These are phyloP conservation scores for Verticillium albo-atrum DNA, from an alignment of 2,329 filamentous ascomycete species.

Conservation along the genomic window DNA sequence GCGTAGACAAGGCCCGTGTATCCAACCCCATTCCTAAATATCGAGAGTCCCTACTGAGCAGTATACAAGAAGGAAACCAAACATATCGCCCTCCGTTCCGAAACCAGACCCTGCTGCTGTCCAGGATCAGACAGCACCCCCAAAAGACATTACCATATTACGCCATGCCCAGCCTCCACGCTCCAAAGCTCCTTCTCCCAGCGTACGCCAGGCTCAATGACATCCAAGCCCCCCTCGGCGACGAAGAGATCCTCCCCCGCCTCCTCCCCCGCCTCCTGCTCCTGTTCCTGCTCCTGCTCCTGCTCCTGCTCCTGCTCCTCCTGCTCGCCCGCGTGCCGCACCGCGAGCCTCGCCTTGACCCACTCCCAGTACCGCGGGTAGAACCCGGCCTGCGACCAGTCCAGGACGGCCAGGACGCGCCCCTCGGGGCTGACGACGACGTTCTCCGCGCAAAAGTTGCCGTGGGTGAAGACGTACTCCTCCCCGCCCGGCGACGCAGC, in stretches of 20 bases:
- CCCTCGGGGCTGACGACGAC: neutral
- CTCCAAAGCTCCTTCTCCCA: neutral
- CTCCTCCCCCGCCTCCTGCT: no score
- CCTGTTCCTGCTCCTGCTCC: no score
- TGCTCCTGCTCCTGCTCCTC: no score
- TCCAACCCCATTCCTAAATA: no score
- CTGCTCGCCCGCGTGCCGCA: neutral
- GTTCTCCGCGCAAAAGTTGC: conserved; percentile 8
- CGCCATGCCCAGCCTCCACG: neutral
- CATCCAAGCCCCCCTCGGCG: conserved; percentile 1
- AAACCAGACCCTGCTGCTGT: neutral
- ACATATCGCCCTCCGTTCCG: neutral
- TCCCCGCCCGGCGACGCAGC: neutral
- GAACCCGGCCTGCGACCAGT: conserved; percentile 8
- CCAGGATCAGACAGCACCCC: no score
- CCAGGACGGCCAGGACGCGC: conserved; percentile 4
- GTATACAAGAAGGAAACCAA: neutral
- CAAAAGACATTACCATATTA: neutral
- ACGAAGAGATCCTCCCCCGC: conserved; percentile 4
- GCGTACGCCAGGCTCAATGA: neutral
- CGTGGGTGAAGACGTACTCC: conserved; percentile 6
- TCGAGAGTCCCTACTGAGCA: no score
- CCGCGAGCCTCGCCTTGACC: conserved; percentile 5
- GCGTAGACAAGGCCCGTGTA: no score
- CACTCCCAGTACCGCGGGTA: conserved; percentile 11